Evolutionary conservation across 1,284 basidiomycete genomes (phyloP), one percentile per base, ranked within the genome.

Genomic region (Apiotrichum brassicae): DNA sequence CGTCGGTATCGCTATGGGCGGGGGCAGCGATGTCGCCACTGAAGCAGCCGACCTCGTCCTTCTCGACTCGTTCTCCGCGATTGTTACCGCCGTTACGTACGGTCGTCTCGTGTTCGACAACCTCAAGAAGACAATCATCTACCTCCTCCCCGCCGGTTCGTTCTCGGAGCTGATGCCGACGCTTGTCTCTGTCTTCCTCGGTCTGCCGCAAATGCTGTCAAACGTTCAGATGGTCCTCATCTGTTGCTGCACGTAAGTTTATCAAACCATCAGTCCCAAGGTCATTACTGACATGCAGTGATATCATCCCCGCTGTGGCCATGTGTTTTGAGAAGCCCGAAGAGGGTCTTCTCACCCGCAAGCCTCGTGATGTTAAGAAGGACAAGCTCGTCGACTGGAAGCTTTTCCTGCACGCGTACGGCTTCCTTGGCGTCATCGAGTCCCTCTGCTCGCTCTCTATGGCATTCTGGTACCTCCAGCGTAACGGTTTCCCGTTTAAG

Each of bases 81-180:
- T 78, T 44, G 69, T 75, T 30, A 63, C 72, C 3, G 75, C 75
- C 1, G 68, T 74, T 24, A 70, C 72, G 64, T 81, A 81, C 63
- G 81, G 82, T 43, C 79, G 83, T 20, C 73, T 85, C 16, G 81
- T 82, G 20, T 85, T 81, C 64, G 82, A 84, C 60, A 86, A 86
- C 62, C 66, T 86, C 43, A 79, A 81, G 60, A 78, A 77, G 66
- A 71, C 71, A 50, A 49, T 70, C 56, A 49, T 76, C 49, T 66
- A 73, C 53, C 64, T 74, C 13, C 64, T 74, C 8, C 72, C 72
- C n/a, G 71, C 71, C 18, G 62, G 62, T 16, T 62, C 78, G 46
- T 85, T 82, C 71, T 79, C 81, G 12, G 84, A 86, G 62, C 76
- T 85, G 56, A 81, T 83, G 76, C 78, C 83, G 2, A 79, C 85